Conservation (phyloP, 345 rosid species). For the Salix udensis region DNA sequence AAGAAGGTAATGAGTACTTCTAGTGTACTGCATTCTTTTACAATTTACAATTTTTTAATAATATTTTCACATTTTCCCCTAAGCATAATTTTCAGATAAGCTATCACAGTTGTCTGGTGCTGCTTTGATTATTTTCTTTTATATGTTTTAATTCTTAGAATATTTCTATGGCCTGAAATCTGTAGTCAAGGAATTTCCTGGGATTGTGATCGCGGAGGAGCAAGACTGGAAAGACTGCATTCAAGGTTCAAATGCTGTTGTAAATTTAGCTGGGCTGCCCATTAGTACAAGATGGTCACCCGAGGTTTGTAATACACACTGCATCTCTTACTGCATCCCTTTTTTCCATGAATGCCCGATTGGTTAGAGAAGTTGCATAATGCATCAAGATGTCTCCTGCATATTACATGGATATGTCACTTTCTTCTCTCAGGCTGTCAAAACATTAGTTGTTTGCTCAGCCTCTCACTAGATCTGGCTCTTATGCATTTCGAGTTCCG, state of each 20-base stretch:
- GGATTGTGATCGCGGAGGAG: conserved; percentile 70
- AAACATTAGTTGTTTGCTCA: no score
- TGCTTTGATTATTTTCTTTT: not conserved
- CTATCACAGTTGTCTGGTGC: not conserved
- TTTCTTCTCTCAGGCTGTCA: no score
- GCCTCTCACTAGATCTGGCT: no score
- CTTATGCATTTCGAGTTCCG: not conserved
- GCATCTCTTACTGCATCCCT: not conserved
- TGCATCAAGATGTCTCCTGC: not conserved
- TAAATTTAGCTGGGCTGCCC: conserved; percentile 89
- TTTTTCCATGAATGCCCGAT: not conserved
- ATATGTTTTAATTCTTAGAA: not conserved
- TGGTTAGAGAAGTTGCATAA: not conserved
- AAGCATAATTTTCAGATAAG: not conserved
- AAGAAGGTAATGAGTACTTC: conserved; percentile 72
- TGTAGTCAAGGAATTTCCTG: conserved; percentile 66
- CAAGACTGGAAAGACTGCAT: conserved; percentile 68
- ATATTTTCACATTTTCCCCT: no score
- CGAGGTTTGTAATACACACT: conserved; percentile 47
- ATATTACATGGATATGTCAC: not conserved
- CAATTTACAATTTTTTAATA: not conserved
- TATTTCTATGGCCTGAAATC: conserved; percentile 5
- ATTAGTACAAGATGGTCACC: conserved; percentile 92
- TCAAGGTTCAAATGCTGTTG: conserved; percentile 76
- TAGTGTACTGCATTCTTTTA: conserved; percentile 2